Base-by-base conservation (phyloP, 192 early-diverging fungal species). In the Spizellomyces punctatus region DNA sequence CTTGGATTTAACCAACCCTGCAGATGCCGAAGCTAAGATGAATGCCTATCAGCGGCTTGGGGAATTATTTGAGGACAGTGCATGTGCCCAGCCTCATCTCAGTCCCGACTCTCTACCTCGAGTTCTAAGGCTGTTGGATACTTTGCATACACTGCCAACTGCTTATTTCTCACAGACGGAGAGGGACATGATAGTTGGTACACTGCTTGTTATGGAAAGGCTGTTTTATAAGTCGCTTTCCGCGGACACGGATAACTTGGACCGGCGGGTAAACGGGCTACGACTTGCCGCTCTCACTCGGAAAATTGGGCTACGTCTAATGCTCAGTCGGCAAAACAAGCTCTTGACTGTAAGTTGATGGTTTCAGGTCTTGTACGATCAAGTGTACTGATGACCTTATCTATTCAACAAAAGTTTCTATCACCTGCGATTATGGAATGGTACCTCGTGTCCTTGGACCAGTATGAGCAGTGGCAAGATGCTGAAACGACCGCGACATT, bases 151-250 rank as follows among this genome's bases (percentile, higher is more conserved):
- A 17, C 22, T 76, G 8, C 67, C 74, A 42, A 21, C 67, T 7
- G 8, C 55, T 6, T 76, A 76, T 46, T 76, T 64, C 61, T 14
- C 14, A 10, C 10, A 42, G 17, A 1, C 41, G 36, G 67, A 70
- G n/a, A 57, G 63, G 52, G 67, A 76, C 14, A 21, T 10, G 45
- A 22, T 74, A 6, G 17, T 58, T 5, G 8, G 56, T 10, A 44
- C 66, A 19, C 6, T 56, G 12, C 10, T 56, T n/a, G 9, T 42
- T 16, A 10, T 76, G 16, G 73, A 67, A 19, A 6, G 45, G 36
- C 3, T 67, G 9, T n/a, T 17, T 50, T 16, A 65, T n/a, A 6
- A 8, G 36, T 36, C 9, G 60, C 4, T 22, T 62, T 62, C n/a
- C 36, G 60, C 60, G 17, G 27, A 36, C 27, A 36, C 27, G 3